Evolutionary conservation across 495 filamentous ascomycete species (phyloP).

Genomic region (Daldinia vernicosa): DNA sequence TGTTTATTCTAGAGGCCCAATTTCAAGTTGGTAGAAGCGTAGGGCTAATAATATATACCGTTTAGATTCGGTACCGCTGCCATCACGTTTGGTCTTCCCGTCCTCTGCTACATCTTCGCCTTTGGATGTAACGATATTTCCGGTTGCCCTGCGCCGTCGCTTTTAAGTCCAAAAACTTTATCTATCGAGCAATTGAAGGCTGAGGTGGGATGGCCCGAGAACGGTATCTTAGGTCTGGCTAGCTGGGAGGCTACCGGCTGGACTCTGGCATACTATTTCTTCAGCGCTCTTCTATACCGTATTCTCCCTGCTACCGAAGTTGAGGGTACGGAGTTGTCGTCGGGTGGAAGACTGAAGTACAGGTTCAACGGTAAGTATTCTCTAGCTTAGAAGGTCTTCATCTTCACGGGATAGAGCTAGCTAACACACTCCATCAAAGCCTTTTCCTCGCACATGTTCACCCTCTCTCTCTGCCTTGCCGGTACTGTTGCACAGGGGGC

Average conservation of each 20-base stretch:
- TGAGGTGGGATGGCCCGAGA: conserved; percentile 80
- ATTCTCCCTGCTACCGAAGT: conserved; percentile 79
- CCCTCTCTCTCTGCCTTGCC: conserved; percentile 69
- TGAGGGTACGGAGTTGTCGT: conserved; percentile 73
- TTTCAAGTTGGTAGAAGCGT: conserved; percentile 10
- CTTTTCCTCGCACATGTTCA: conserved; percentile 77
- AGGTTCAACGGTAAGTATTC: conserved; percentile 79
- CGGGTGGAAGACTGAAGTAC: conserved; percentile 82
- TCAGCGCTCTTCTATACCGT: conserved; percentile 77
- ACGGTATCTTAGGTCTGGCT: conserved; percentile 69
- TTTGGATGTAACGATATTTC: conserved; percentile 93
- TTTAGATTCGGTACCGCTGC: conserved; percentile 76
- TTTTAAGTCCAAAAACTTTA: conserved; percentile 77
- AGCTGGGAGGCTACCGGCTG: conserved; percentile 69
- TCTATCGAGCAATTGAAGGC: conserved; percentile 74
- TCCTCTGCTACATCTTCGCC: conserved; percentile 75
- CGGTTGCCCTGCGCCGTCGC: conserved; percentile 89
- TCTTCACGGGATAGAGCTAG: not conserved
- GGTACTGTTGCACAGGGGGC: conserved; percentile 81
- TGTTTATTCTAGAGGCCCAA: conserved; percentile 34
- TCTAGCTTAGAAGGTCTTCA: not conserved
- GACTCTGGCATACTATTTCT: conserved; percentile 79
- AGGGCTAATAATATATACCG: conserved; percentile 28
- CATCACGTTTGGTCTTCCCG: conserved; percentile 79
- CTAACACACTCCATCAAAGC: conserved; percentile 57